These are phyloP conservation scores for Vanrija sp. DNA, from an alignment of 1,284 basidiomycete genomes.

Conservation along the genomic window DNA sequence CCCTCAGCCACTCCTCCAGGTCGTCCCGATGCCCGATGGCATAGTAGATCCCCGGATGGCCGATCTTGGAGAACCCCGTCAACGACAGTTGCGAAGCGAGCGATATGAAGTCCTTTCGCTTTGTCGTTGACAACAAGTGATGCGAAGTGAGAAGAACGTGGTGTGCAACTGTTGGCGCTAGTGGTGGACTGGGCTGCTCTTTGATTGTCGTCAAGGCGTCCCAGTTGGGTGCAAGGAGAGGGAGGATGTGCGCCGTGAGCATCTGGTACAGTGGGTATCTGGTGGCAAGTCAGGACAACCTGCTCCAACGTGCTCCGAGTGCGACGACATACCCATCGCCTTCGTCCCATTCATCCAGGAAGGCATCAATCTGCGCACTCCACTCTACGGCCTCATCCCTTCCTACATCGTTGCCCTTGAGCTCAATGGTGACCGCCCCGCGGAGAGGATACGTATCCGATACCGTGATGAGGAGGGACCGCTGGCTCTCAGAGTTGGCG, in stretches of 20 bases:
- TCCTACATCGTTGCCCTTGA: constrained; percentile 50
- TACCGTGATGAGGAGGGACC: constrained; percentile 51
- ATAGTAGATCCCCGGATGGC: constrained; percentile 70
- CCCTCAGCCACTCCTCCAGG: constrained; percentile 62
- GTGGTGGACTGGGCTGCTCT: constrained; percentile 33
- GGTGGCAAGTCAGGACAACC: neutral
- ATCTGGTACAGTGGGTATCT: constrained; percentile 64
- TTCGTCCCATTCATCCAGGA: constrained; percentile 52
- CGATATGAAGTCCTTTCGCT: constrained; percentile 60
- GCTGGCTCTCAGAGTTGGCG: constrained; percentile 50
- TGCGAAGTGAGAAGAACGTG: constrained; percentile 69
- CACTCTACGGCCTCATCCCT: constrained; percentile 44
- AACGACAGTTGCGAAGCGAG: constrained; percentile 60
- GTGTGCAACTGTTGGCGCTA: constrained; percentile 30
- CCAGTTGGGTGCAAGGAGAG: constrained; percentile 50
- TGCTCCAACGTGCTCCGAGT: neutral
- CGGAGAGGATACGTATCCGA: constrained; percentile 32
- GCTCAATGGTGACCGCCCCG: constrained; percentile 18
- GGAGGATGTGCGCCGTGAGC: constrained; percentile 58
- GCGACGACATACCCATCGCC: constrained; percentile 55
- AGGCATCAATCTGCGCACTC: constrained; percentile 53
- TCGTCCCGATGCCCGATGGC: constrained; percentile 57
- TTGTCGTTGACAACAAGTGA: constrained; percentile 65
- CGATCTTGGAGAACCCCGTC: constrained; percentile 66
- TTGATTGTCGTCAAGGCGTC: constrained; percentile 27